phyloP scores from a whole-genome alignment of 768 basidiomycete genomes.

The Lactifluus echinatus region DNA sequence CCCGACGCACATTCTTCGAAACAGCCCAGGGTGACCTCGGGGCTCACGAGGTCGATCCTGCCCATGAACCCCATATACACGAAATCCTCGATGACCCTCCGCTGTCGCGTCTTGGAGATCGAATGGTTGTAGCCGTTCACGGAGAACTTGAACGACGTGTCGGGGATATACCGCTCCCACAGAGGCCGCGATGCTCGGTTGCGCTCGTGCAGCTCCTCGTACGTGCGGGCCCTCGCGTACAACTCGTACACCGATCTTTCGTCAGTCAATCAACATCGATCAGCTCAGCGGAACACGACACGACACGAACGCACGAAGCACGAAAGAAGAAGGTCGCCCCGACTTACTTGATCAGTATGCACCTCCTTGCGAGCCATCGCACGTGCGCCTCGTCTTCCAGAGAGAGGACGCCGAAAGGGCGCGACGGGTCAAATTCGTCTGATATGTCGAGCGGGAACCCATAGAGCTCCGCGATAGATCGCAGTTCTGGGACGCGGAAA shows the following conservation, averaged over 20 bases:
- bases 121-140: constrained; percentile 69
- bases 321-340: not conserved
- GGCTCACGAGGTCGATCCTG: constrained; percentile 70
- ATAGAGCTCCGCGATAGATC: constrained; percentile 66
- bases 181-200: constrained; percentile 36
- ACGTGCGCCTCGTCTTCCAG: constrained; percentile 70
- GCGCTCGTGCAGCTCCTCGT: constrained; percentile 57
- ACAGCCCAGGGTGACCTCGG: constrained; percentile 62
- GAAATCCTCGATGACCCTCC: constrained; percentile 67
- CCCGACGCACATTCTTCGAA: constrained; percentile 76
- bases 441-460: constrained; percentile 45
- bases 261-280: not conserved
- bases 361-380: constrained; percentile 58
- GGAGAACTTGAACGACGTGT: constrained; percentile 75
- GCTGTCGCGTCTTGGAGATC: constrained; percentile 58
- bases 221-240: constrained; percentile 61
- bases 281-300: not conserved
- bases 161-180: constrained; percentile 51
- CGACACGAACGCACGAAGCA: no score
- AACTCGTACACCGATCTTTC: constrained; percentile 69
- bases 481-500: constrained; percentile 78
- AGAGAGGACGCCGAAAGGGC: constrained; percentile 68
- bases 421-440: constrained; percentile 41
- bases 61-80: constrained; percentile 78
- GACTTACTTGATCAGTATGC: constrained; percentile 75